phyloP scores from a whole-genome alignment of 345 rosid species.

The Gossypium raimondii region DNA sequence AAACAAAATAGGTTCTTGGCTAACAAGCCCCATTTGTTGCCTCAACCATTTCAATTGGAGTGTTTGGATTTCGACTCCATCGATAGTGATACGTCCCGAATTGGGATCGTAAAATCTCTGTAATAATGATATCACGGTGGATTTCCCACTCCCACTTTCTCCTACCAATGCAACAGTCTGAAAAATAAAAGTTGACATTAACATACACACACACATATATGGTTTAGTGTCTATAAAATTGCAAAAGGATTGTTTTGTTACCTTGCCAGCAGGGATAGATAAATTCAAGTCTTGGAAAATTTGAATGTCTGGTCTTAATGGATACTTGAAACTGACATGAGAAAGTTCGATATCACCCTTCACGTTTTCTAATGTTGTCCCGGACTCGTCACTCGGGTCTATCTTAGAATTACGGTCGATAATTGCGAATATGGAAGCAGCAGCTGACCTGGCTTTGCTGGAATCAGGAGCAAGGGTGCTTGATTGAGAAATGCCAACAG shows the following conservation, averaged over 20 bases:
- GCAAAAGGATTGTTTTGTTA: not conserved
- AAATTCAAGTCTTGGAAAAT: constrained; percentile 26
- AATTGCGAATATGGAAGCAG: constrained; percentile 32
- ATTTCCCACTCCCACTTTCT: constrained; percentile 40
- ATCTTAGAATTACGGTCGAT: constrained; percentile 29
- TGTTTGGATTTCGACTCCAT: constrained; percentile 26
- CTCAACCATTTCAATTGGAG: constrained; percentile 32
- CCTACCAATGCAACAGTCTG: constrained; percentile 39
- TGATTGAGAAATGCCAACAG: constrained; percentile 24
- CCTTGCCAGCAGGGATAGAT: constrained; percentile 29
- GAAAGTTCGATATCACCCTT: constrained; percentile 26
- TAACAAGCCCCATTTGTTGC: constrained; percentile 31
- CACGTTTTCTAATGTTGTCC: constrained; percentile 15
- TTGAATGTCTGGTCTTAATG: constrained; percentile 31
- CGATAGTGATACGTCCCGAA: constrained; percentile 28
- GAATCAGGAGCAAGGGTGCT: constrained; percentile 28
- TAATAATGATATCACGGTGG: constrained; percentile 26
- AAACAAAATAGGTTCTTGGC: constrained; percentile 32
- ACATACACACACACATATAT: not conserved
- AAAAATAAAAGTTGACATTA: not conserved
- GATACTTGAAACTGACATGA: constrained; percentile 31
- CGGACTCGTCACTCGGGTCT: constrained; percentile 29
- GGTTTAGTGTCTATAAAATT: no score
- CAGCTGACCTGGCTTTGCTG: constrained; percentile 24
- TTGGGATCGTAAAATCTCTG: constrained; percentile 36